These are phyloP conservation scores for Glebionis coronaria DNA, from an alignment of 129 eudicot species.

Conservation along the genomic window DNA sequence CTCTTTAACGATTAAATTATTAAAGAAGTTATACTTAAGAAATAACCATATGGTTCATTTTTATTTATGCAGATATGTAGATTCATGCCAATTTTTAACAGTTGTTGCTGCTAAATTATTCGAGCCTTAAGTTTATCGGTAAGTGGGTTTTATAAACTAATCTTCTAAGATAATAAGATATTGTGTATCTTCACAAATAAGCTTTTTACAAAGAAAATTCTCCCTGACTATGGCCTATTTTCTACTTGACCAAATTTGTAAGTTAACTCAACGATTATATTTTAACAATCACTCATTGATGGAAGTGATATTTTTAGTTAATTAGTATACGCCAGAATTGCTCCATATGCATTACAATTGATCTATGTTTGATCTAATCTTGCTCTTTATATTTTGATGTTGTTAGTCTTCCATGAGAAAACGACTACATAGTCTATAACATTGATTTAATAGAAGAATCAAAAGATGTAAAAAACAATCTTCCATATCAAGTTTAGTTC, in stretches of 20 bases:
- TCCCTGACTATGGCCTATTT: no score
- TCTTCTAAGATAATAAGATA: neutral
- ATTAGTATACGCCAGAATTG: neutral
- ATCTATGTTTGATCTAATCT: neutral
- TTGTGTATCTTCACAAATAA: neutral
- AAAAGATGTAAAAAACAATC: constrained; percentile 26
- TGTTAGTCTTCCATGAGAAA: constrained; percentile 20
- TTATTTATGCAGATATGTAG: constrained; percentile 23
- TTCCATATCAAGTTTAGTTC: no score
- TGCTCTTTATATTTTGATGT: constrained; percentile 4
- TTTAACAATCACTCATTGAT: no score
- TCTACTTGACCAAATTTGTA: no score
- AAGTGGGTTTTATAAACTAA: constrained; percentile 7
- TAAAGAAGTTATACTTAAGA: neutral
- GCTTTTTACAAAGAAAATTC: no score
- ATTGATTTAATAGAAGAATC: constrained; percentile 13
- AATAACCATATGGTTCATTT: constrained; percentile 4
- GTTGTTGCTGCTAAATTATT: no score
- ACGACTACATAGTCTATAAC: constrained; percentile 22
- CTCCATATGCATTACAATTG: neutral
- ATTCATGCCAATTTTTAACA: no score
- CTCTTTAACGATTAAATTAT: no score
- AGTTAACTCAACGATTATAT: no score
- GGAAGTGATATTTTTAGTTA: no score
- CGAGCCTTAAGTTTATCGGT: no score